Evolutionary conservation across 1,139 yeast genomes (phyloP), one percentile per base, ranked within the genome.

Genomic region (Yamadazyma aaseri): DNA sequence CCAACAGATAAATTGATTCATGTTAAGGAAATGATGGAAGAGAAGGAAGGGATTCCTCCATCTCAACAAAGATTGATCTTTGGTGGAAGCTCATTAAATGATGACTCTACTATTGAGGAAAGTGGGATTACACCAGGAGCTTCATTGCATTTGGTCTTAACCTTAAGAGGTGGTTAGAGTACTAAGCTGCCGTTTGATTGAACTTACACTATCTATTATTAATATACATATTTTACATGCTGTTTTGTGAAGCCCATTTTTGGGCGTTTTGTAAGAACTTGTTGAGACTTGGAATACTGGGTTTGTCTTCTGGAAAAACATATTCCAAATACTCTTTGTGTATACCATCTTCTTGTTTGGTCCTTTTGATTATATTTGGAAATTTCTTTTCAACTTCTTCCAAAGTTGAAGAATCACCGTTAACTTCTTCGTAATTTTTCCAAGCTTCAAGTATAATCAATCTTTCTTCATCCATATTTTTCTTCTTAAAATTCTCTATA

Each of bases 31-130:
- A 77, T 86, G 60, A 80, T 92, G 69, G 97, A 92, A 60, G 97
- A 92, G 55, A 86, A 89, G 55, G 98, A 92, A 58, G 98, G 98
- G 3, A 92, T 92, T 39, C 97, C 97, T 4, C 97, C 98, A 14
- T 80, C 87, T 20, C 98, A 92, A 61, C 98, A 92, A 59, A 75
- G 96, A 49, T 76, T 92, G 46, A 84, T 92, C 53, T 89, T 79
- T 63, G 82, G 86, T 41, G 98, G 98, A 14, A 86, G 89, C 50
- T 97, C 90, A 63, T 77, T 92, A 81, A 81, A 81, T 46, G 96
- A 86, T 52, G 86, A 82, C 20, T 71, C 74, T 49, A 78, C 89
- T 1, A 79, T 85, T 9, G 76, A 69, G 35, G 78, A 74, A 34
- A 83, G 87, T 42, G 86, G 86, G 4, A 72, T 78, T 31, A 65